Percentiles rank a stretch among this genome's conserved stretches.
These are phyloP conservation scores for Cladobotryum protrusum DNA, from an alignment of 2,329 filamentous ascomycete species.

Conservation along the genomic window DNA sequence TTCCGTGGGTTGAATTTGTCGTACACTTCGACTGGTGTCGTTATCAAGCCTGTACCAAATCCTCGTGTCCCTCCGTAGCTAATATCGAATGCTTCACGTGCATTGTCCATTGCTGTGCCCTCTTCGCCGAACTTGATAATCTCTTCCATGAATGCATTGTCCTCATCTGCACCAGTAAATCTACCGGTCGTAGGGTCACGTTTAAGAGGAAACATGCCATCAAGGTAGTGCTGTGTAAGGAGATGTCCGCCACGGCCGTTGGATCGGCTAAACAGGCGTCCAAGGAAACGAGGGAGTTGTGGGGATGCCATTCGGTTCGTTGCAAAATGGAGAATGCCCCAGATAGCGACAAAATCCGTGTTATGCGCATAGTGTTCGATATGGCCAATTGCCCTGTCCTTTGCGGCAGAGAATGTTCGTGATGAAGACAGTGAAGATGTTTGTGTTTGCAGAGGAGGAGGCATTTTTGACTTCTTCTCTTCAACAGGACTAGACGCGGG, in stretches of 20 bases:
- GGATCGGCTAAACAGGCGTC: constrained; percentile 52
- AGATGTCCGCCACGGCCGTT: constrained; percentile 49
- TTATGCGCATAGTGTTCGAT: constrained; percentile 78
- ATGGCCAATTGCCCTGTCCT: constrained; percentile 54
- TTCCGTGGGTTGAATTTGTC: constrained; percentile 22
- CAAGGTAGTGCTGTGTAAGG: constrained; percentile 55
- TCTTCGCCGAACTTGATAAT: constrained; percentile 40
- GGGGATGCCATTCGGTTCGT: constrained; percentile 34
- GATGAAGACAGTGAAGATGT: constrained; percentile 27
- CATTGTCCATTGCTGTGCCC: constrained; percentile 37
- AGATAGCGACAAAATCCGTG: constrained; percentile 66
- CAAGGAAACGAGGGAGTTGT: constrained; percentile 54
- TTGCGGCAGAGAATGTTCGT: constrained; percentile 30
- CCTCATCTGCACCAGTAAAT: constrained; percentile 38
- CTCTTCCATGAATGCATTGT: constrained; percentile 57
- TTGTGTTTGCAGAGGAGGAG: constrained; percentile 16
- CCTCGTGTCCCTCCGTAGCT: constrained; percentile 38
- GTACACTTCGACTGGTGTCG: constrained; percentile 33
- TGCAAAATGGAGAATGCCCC: constrained; percentile 66
- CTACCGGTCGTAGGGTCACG: constrained; percentile 35
- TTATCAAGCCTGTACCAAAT: constrained; percentile 30
- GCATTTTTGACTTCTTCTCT: constrained; percentile 13
- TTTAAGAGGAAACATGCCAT: constrained; percentile 53
- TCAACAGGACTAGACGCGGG: constrained; percentile 17
- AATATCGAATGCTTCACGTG: constrained; percentile 42